Evolutionary conservation across 2,329 filamentous ascomycete species (phyloP).

Genomic region (Daldinia sp.): DNA sequence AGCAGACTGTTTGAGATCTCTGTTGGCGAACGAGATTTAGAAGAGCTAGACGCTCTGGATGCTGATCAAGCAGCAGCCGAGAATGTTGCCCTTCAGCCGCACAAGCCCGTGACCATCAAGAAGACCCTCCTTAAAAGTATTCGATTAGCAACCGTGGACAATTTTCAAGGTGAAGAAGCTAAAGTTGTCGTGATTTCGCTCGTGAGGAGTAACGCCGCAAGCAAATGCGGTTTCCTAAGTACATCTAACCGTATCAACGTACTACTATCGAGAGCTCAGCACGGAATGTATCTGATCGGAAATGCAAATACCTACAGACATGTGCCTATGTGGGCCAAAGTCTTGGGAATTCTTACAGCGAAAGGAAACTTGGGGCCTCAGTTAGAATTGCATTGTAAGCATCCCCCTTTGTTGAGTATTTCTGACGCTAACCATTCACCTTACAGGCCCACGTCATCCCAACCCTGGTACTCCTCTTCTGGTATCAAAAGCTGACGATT

Average conservation of each 20-base stretch:
- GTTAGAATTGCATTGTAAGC: conserved; percentile 60
- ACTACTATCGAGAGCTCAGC: conserved; percentile 69
- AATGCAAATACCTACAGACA: conserved; percentile 65
- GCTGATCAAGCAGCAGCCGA: conserved; percentile 43
- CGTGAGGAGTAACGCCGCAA: conserved; percentile 70
- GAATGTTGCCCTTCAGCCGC: conserved; percentile 16
- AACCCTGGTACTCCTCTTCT: conserved; percentile 58
- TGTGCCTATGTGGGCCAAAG: conserved; percentile 70
- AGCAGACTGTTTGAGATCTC: conserved; percentile 64
- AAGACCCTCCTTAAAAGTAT: conserved; percentile 58
- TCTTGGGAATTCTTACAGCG: conserved; percentile 60
- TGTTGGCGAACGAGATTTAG: conserved; percentile 68
- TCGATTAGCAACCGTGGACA: conserved; percentile 72
- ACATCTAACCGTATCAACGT: conserved; percentile 75
- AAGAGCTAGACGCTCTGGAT: conserved; percentile 57
- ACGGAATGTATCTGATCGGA: conserved; percentile 77
- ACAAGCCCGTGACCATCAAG: conserved; percentile 42
- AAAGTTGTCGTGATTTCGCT: conserved; percentile 75
- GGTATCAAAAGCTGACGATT: conserved; percentile 65
- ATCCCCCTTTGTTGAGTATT: neutral
- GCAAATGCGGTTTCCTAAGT: conserved; percentile 70
- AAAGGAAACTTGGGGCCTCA: conserved; percentile 57
- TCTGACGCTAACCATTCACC: conserved; percentile 2
- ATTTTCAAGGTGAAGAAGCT: conserved; percentile 81
- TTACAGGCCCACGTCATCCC: conserved; percentile 62